These are phyloP conservation scores for Pyronema domesticum DNA, from an alignment of 495 filamentous ascomycete genomes.

Conservation along the genomic window DNA sequence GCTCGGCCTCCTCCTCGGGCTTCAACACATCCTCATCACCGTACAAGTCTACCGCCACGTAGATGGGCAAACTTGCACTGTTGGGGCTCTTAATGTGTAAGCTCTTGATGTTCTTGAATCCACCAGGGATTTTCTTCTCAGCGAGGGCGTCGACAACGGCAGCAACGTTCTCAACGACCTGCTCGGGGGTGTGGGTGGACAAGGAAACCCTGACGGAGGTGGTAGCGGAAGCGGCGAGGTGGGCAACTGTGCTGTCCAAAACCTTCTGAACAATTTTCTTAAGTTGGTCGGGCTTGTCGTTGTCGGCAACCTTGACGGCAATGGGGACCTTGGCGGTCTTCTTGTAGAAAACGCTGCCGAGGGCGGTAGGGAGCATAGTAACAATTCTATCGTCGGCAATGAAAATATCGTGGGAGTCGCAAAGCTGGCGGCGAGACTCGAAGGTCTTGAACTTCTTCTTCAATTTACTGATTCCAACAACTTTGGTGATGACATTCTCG, in stretches of 20 bases:
- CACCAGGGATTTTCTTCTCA: slow-evolving; percentile 59
- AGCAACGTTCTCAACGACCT: slow-evolving; percentile 62
- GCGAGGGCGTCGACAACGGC: slow-evolving; percentile 49
- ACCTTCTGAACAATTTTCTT: slow-evolving; percentile 56
- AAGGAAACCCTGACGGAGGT: slow-evolving; percentile 55
- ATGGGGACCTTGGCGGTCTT: slow-evolving; percentile 63
- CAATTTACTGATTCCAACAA: slow-evolving; percentile 69
- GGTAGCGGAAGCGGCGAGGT: slow-evolving; percentile 46
- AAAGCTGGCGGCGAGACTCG: slow-evolving; percentile 70
- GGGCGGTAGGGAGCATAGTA: slow-evolving; percentile 50
- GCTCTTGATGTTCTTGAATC: slow-evolving; percentile 66
- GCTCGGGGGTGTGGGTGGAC: slow-evolving; percentile 50
- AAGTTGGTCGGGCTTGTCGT: slow-evolving; percentile 33
- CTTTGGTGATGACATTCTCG: slow-evolving; percentile 51
- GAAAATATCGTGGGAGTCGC: slow-evolving; percentile 70
- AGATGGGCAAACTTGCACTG: slow-evolving; percentile 76
- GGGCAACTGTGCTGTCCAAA: slow-evolving; percentile 51
- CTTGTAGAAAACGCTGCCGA: slow-evolving; percentile 82
- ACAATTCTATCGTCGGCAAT: slow-evolving; percentile 70
- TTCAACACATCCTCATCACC: slow-evolving; percentile 59
- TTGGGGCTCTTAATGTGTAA: slow-evolving; percentile 78
- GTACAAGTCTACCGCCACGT: slow-evolving; percentile 83
- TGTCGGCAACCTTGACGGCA: slow-evolving; percentile 37
- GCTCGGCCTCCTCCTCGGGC: slow-evolving; percentile 31
- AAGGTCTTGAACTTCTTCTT: slow-evolving; percentile 70